Evolutionary conservation across 2,329 filamentous ascomycete genomes (phyloP), one percentile per base, ranked within the genome.

Genomic region (Trichoderma semiorbis): DNA sequence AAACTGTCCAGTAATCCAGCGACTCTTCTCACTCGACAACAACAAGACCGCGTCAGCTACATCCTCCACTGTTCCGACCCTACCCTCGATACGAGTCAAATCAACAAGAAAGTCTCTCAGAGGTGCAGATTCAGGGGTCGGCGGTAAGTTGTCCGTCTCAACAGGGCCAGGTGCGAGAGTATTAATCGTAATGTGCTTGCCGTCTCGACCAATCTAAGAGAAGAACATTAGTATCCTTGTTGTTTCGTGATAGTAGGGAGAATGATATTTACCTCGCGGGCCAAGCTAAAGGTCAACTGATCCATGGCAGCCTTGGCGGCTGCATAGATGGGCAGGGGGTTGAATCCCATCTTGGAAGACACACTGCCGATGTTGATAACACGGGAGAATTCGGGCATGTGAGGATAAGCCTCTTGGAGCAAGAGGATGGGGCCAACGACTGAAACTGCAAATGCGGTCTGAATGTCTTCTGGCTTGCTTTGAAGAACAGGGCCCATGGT

Each of bases 131-230:
- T 67, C 28, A 24, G 64, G 43, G 1, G 28, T 66, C 26, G 18
- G 73, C 70, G 8, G 78, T 28, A 39, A 73, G 1, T 72, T 73
- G 39, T 83, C 81, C 12, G 82, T 83, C 7, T 55, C 58, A 7
- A 80, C 78, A 7, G 80, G 79, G 0, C 83, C 83, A 0, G 81
- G 83, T 0, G 79, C 78, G 18, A 84, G 73, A 8, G 80, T 81
- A 70, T 84, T 84, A 62, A 84, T 77, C 0, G 82, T 84, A 70
- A 75, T 72, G 34, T 67, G 28, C 43, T 73, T 74, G 55, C 72
- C 71, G n/a, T 69, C 69, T 14, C 73, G 74, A 0, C 73, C 74
- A 34, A 75, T 63, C 72, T 74, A 14, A 32, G 3, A 60, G 0
- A n/a, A 14, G 18, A 7, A 18, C 0, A 16, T 21, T 53, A 32